Evolutionary conservation across 257 asterid genomes (phyloP).

Genomic region (Jacaranda copaia): DNA sequence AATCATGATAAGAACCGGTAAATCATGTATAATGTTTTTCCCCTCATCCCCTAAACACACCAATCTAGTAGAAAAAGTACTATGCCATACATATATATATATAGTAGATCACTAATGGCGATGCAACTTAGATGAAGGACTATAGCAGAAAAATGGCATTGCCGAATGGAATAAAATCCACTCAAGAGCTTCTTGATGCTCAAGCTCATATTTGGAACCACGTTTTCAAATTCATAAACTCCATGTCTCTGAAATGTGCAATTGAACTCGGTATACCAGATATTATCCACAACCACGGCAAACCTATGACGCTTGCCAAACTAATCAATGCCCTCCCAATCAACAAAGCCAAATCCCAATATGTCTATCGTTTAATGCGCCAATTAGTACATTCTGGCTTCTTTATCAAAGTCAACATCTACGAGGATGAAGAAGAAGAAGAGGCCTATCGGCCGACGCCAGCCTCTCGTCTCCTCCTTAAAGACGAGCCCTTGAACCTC

Average conservation of each 20-base stretch:
- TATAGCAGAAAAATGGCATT: not conserved
- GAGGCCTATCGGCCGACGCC: slow-evolving; percentile 27
- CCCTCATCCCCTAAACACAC: not conserved
- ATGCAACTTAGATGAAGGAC: not conserved
- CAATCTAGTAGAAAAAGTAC: not conserved
- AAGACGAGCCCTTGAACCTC: slow-evolving; percentile 20
- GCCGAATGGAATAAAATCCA: not conserved
- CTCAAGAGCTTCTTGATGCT: slow-evolving; percentile 28
- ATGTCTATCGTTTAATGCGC: slow-evolving; percentile 18
- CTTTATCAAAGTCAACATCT: slow-evolving; percentile 5
- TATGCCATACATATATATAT: not conserved
- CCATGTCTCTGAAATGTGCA: slow-evolving; percentile 28
- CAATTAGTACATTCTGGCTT: slow-evolving; percentile 8
- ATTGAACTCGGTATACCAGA: slow-evolving; percentile 25
- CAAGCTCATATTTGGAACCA: slow-evolving; percentile 36
- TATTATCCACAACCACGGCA: slow-evolving; percentile 26
- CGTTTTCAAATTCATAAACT: slow-evolving; percentile 25
- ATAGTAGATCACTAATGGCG: not conserved
- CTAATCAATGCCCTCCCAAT: slow-evolving; percentile 16
- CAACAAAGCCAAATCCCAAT: slow-evolving; percentile 29
- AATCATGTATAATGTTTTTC: not conserved
- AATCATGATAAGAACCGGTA: not conserved
- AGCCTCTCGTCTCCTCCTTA: slow-evolving; percentile 25
- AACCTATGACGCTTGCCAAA: slow-evolving; percentile 12
- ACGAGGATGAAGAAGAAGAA: not conserved